A percentile compares a stretch with the other conserved stretches of the same genome.
phyloP scores from a whole-genome alignment of 768 basidiomycete species.

The Obba rivulosa region DNA sequence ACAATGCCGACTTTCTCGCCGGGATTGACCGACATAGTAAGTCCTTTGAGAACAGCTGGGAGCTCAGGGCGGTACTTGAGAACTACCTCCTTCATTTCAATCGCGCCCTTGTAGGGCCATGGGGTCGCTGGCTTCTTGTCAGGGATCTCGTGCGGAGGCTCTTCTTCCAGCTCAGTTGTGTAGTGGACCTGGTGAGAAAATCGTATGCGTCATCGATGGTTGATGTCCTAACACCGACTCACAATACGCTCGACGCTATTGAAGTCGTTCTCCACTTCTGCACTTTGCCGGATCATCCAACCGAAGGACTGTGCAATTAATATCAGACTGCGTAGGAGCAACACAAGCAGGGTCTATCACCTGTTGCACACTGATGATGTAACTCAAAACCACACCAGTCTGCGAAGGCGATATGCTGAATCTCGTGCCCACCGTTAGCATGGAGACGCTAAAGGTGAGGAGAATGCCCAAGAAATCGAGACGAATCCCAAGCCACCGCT shows the following conservation, averaged over 20 bases:
- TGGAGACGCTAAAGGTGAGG: constrained; percentile 71
- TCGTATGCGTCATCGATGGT: no score
- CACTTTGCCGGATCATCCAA: constrained; percentile 71
- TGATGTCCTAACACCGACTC: background rate
- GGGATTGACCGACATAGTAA: constrained; percentile 62
- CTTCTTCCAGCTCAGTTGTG: constrained; percentile 74
- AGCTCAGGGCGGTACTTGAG: constrained; percentile 84
- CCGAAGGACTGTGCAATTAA: constrained; percentile 45
- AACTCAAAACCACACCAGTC: constrained; percentile 72
- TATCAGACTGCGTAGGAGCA: background rate
- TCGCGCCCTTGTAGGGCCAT: constrained; percentile 74
- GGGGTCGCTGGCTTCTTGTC: constrained; percentile 50
- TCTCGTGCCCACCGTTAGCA: constrained; percentile 71
- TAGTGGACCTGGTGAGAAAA: constrained; percentile 50
- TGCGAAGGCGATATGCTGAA: constrained; percentile 75
- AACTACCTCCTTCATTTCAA: constrained; percentile 71
- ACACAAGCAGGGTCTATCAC: constrained; percentile 27
- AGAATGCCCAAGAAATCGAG: constrained; percentile 78
- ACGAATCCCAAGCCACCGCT: constrained; percentile 87
- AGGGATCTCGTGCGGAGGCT: constrained; percentile 63
- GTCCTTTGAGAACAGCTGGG: constrained; percentile 81
- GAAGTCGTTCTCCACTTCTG: constrained; percentile 93
- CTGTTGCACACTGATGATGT: constrained; percentile 77
- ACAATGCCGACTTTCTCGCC: constrained; percentile 94
- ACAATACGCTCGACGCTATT: constrained; percentile 80